A percentile compares a stretch with the other conserved stretches of the same genome.
Conservation (phyloP, 345 rosid genomes). For the Gossypium rotundifolium region DNA sequence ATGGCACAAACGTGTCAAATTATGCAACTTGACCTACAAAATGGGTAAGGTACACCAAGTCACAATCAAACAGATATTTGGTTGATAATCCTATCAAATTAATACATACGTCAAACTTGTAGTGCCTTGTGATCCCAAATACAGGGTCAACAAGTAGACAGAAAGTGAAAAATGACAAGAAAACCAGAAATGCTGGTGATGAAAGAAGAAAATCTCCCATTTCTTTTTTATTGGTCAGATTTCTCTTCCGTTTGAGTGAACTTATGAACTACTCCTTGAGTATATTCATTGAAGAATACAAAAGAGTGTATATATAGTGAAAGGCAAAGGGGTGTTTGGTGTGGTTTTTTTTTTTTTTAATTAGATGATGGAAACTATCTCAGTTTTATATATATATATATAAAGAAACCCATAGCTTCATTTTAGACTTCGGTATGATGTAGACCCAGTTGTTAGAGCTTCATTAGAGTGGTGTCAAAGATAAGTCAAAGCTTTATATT, state of each 20-base stretch:
- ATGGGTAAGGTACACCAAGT: neutral
- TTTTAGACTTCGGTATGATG: constrained; percentile 14
- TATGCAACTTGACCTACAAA: constrained; percentile 36
- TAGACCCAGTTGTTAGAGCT: constrained; percentile 54
- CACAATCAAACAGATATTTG: neutral
- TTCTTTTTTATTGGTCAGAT: neutral
- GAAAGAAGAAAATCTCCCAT: too few relatives aligned
- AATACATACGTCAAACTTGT: too few relatives aligned
- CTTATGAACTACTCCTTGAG: neutral
- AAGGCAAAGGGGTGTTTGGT: constrained; percentile 29
- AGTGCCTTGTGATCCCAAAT: too few relatives aligned
- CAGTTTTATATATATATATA: neutral
- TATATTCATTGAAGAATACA: neutral
- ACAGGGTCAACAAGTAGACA: too few relatives aligned
- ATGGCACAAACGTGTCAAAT: constrained; percentile 44
- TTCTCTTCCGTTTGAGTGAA: neutral
- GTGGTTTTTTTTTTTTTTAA: neutral
- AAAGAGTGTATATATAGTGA: too few relatives aligned
- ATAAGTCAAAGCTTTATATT: constrained; percentile 26
- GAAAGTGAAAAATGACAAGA: too few relatives aligned
- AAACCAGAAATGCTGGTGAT: too few relatives aligned
- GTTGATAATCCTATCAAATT: too few relatives aligned
- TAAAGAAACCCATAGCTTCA: too few relatives aligned
- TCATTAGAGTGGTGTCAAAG: constrained; percentile 56
- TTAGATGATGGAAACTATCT: constrained; percentile 15